A percentile compares a stretch with the other conserved stretches of the same genome.
Evolutionary conservation across 1,284 basidiomycete species (phyloP).

Genomic region (Malassezia yamatoensis): DNA sequence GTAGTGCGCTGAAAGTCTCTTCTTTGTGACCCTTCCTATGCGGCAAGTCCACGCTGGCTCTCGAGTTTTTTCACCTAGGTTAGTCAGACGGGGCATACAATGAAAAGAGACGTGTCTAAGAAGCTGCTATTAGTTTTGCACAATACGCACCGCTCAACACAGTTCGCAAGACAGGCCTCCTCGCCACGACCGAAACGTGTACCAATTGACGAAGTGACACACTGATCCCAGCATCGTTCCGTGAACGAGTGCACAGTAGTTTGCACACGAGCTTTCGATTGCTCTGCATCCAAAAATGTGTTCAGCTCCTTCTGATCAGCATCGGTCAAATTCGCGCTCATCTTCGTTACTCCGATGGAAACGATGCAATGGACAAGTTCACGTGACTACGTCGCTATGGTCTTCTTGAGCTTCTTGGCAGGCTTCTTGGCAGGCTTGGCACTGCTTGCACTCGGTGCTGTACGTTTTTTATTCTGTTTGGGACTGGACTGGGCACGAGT

Average conservation of each 20-base stretch:
- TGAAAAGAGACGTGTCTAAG: constrained; percentile 65
- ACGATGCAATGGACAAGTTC: neutral
- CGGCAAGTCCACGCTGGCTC: constrained; percentile 35
- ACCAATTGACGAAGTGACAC: constrained; percentile 72
- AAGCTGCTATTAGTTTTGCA: constrained; percentile 55
- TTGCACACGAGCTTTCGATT: constrained; percentile 71
- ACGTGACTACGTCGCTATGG: constrained; percentile 6
- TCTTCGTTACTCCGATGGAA: constrained; percentile 1
- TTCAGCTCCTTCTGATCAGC: constrained; percentile 57
- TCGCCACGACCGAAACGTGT: constrained; percentile 74
- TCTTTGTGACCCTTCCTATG: neutral
- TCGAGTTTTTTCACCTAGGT: constrained; percentile 62
- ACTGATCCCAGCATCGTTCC: constrained; percentile 54
- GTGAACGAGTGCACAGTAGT: constrained; percentile 51
- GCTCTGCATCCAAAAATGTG: constrained; percentile 73
- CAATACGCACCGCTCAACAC: constrained; percentile 57
- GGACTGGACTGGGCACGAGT: neutral
- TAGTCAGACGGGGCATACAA: constrained; percentile 23
- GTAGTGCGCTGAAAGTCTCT: too few relatives aligned
- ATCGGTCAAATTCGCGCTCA: constrained; percentile 14
- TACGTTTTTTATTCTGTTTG: constrained; percentile 14
- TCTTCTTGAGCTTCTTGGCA: constrained; percentile 23
- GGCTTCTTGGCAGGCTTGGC: constrained; percentile 22
- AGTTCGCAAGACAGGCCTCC: constrained; percentile 74
- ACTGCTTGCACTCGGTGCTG: constrained; percentile 1